Base-by-base conservation (phyloP, 768 basidiomycete genomes). In the Austroboletus festivus region DNA sequence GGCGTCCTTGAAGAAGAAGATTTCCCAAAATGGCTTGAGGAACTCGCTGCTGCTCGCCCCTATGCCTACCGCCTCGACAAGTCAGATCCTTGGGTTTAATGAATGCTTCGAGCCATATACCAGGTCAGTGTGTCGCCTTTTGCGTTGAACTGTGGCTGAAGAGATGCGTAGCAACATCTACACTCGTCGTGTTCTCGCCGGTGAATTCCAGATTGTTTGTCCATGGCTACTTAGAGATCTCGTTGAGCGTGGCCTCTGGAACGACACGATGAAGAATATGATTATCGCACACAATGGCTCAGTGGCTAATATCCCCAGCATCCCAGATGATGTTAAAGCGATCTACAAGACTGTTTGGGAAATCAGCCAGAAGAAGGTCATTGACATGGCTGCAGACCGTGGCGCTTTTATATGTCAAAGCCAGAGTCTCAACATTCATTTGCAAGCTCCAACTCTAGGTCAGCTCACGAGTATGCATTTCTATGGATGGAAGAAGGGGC, bases 301-400 rank as follows among this genome's bases (percentile, higher is more conserved):
- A 6, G 69, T 89, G 22, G 92, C 95, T 66, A 89, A 83, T 65
- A 92, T 97, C 56, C 85, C 90, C 22, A 80, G 63, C 40, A 92
- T 98, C 56, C 94, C 95, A 2, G 85, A 83, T 49, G 82, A 96
- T 56, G 78, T 94, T 71, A 97, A 96, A 72, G 89, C 90, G 0
- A 93, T 99, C 73, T 99, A 99, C 83, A 97, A 97, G 77, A 99
- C 95, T n/a, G 95, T 97, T 42, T 99, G 95, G 95, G 95, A 99
- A 74, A 94, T 99, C 69, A 86, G 82, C 38, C 95, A 98, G 75
- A 98, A 97, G 89, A 93, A 91, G 66, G 84, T 99, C 55, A 85
- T 99, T 50, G 96, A 99, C 73, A 79, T 99, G 58, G 88, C 96
- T 44, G 96, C 96, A n/a, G 96, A 99, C 67, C 93, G 96, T 52